Evolutionary conservation across 768 basidiomycete genomes (phyloP), one percentile per base, ranked within the genome.

Genomic region (Agaricus blazei): DNA sequence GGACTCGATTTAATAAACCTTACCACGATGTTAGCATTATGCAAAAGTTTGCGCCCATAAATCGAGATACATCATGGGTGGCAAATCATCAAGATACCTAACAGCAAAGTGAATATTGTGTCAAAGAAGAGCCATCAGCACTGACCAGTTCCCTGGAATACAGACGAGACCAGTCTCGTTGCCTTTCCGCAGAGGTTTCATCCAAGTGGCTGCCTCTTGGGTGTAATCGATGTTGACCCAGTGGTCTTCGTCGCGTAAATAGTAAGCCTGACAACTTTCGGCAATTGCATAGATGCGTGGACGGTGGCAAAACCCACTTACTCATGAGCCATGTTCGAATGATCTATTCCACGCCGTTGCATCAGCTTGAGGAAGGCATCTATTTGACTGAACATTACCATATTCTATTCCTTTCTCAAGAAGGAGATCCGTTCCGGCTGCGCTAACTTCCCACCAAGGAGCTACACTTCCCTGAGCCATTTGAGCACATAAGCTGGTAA

Each of bases 401-500:
- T 90, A 90, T 72, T 87, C 78, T 44, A 90, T 85, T 0, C 88
- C 88, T 59, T 84, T 83, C 37, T 85, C 83, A 24, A 88, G 75
- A 26, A 90, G 69, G 26, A 90, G 71, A 14, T 79, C 68, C 0
- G 81, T 81, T 3, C 83, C 83, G 65, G 87, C 85, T 58, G 79
- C 82, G 66, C 80, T 84, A 2, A 81, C 81, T 65, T 90, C 88
- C 87, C 87, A 90, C 86, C 88, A 90, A 0, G 87, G 87, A 1
- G 87, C 87, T 34, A 87, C 85, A 48, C 78, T 81, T 38, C 83
- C 84, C 68, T 73, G 54, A 23, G 12, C 11, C 37, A 29, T n/a
- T 49, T 38, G 12, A 11, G 11, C 36, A 14, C 29, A 53, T 27
- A 41, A 14, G 12, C 4, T 23, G 38, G 24, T 24, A 12, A 11